These are phyloP conservation scores for Canavalia gladiata DNA, from an alignment of 306 rosid species.

Conservation along the genomic window DNA sequence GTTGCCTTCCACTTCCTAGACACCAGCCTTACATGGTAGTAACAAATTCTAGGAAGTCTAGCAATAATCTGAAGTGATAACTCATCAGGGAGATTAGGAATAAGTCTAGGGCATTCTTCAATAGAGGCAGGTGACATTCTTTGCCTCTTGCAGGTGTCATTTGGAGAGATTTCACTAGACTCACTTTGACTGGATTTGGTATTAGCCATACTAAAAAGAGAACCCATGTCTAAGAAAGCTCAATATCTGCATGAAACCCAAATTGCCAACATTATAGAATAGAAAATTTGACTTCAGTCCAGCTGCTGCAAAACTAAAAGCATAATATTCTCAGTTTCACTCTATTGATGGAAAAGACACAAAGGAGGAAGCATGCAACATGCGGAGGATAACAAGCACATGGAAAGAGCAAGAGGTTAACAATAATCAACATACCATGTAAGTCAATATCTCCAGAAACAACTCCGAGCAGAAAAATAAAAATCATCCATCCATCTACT, in stretches of 20 bases:
- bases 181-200: slow-evolving; percentile 51
- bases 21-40: slow-evolving; percentile 64
- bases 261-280: not conserved
- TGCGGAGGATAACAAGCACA: not conserved
- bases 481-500: slow-evolving; percentile 13
- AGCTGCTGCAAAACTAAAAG: slow-evolving; percentile 21
- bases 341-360: slow-evolving; percentile 37
- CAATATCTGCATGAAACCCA: slow-evolving; percentile 39
- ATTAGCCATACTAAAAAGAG: slow-evolving; percentile 62
- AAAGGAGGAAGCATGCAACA: slow-evolving; percentile 20
- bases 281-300: slow-evolving; percentile 29
- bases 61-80: slow-evolving; percentile 82
- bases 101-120: slow-evolving; percentile 70
- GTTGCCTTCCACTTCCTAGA: slow-evolving; percentile 76
- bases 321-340: not conserved
- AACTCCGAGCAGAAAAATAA: not conserved
- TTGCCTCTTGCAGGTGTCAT: slow-evolving; percentile 70
- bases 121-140: slow-evolving; percentile 56
- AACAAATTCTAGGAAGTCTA: slow-evolving; percentile 73
- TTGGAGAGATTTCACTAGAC: slow-evolving; percentile 45
- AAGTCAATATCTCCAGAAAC: slow-evolving; percentile 1
- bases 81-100: slow-evolving; percentile 88
- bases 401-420: not conserved
- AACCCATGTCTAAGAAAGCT: slow-evolving; percentile 65
- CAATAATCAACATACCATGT: not conserved